Conservation (phyloP, 2,329 filamentous ascomycete genomes). For the Cercospora beticola region DNA sequence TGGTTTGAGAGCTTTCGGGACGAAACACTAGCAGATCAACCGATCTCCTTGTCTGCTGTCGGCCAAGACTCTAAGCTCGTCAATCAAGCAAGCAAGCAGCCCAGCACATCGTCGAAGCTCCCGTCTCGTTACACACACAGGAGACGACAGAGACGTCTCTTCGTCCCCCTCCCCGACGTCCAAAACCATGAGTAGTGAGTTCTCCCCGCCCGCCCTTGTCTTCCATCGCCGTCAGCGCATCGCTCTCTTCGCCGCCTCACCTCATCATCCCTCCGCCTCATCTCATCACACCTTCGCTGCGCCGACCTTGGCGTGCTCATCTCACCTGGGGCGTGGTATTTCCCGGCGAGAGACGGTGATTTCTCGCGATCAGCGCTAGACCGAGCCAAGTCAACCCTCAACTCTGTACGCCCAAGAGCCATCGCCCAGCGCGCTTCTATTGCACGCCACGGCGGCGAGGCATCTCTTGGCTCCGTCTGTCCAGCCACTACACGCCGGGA, state of each 20-base stretch:
- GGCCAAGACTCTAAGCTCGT: neutral
- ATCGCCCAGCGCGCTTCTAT: neutral
- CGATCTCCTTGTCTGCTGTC: neutral
- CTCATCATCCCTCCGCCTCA: neutral
- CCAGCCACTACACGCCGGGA: conserved; percentile 9
- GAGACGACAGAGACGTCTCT: neutral
- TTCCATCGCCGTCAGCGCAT: neutral
- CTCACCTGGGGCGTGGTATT: neutral
- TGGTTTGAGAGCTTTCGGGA: neutral
- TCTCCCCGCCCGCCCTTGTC: neutral
- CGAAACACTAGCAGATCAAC: neutral
- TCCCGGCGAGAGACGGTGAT: neutral
- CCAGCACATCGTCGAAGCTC: neutral
- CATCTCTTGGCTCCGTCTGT: conserved; percentile 8
- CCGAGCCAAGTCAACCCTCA: neutral
- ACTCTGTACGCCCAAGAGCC: neutral
- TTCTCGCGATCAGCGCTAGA: conserved; percentile 9
- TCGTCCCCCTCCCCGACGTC: neutral
- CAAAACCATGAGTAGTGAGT: conserved; percentile 17
- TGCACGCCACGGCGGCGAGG: conserved; percentile 1
- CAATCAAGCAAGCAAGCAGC: neutral
- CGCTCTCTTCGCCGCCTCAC: neutral
- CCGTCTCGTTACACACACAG: neutral
- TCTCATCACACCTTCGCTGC: neutral
- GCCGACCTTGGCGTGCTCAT: conserved; percentile 11